Base-by-base conservation (phyloP, 1,284 basidiomycete species). In the Takashimella tepidaria region DNA sequence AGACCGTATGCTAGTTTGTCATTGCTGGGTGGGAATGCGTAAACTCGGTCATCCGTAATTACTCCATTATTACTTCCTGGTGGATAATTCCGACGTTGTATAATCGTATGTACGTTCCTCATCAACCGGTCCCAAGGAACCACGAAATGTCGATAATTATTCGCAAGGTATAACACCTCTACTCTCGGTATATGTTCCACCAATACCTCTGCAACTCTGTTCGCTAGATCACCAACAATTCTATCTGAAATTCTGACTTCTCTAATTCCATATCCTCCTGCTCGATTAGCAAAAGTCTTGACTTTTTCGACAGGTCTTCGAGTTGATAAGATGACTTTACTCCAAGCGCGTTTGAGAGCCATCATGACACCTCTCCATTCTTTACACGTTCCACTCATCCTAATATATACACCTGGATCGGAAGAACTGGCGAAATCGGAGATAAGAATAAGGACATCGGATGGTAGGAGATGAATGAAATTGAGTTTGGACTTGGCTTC, bases 401-500 rank as follows among this genome's bases (percentile, higher is more conserved):
- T 55, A n/a, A 62, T 25, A 1, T 47, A 50, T 21, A 67, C 54
- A 10, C 54, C 47, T 1, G 62, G 57, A 37, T 70, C 52, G 5
- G 50, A 31, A 3, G 43, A 53, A 47, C 59, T 41, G 0, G 62
- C 69, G 3, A 47, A 23, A 26, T 69, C 53, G 19, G 62, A 63
- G 26, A 73, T 61, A 11, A 54, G 54, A 20, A 67, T 47, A 13
- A 73, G 50, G 8, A 70, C 50, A 47, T 73, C 71, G 11, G 58
- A 45, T 2, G 58, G 53, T 10, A 70, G 56, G 5, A 64, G 51
- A 42, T 64, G 59, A 1, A 60, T 61, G 42, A 56, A 70, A 54
- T 62, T 63, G 50, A 60, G 62, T 20, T 44, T 47, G 5, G 55
- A 45, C 48, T 55, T 59, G n/a, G 24, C 51, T 2, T 40, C 47